Base-by-base conservation (phyloP, 495 filamentous ascomycete species). In the Penicillium longicatenatum region DNA sequence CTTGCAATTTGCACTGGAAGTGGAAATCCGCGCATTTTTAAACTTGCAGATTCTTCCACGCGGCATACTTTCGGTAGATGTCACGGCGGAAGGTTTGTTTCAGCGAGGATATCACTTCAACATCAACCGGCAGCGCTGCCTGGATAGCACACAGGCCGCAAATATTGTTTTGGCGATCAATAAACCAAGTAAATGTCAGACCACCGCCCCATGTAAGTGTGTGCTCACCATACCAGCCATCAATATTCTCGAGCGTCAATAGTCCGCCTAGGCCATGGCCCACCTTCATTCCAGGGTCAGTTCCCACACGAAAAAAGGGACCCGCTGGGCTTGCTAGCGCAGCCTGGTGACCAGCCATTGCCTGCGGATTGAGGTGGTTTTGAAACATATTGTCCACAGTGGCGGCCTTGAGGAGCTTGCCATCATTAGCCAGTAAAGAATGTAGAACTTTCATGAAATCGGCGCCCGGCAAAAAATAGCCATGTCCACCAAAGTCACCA, bases 401-500 rank as follows among this genome's bases (percentile, higher is more conserved):
- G 21, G 58, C 57, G n/a, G 64, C 51, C 46, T 71, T 70, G 5
- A 84, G 63, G 10, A 85, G 37, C 41, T 69, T 70, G 33, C 68
- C 75, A 63, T 83, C 78, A 55, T 75, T 71, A 2, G 50, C 53
- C 19, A 88, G 61, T 2, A 86, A 8, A 17, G 72, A 75, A 17
- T 70, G 73, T 48, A 87, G 65, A 10, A 87, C 61, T 58, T 78
- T 83, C 24, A 73, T 62, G 54, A 79, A 85, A 48, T 80, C 79
- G 14, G 43, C 61, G 6, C 79, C 75, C 0, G 74, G 67, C 6
- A 75, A 70, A 50, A 72, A 85, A 19, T 81, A 37, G 1, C 86
- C 86, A 10, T 74, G 75, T 1, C 86, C 86, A 2, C 83, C 86
- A 26, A 78, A 68, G 55, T 78, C 72, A 16, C 78, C 73, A 9